Conservation (phyloP, 805 yeast genomes). For the Metschnikowia lachancei region DNA sequence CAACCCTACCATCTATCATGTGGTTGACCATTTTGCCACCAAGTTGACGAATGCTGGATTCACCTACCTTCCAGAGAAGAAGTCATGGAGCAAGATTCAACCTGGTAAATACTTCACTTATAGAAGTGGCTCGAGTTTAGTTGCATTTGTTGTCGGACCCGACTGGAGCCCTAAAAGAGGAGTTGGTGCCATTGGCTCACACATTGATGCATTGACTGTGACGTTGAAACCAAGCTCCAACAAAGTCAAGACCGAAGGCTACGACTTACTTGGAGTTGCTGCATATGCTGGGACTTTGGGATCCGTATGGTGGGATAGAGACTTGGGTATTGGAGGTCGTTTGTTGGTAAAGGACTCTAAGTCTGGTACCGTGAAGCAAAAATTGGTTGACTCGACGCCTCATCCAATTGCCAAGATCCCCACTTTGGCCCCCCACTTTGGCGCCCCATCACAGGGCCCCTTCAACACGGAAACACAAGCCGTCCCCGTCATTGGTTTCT, state of each 20-base stretch:
- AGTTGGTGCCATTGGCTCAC: constrained; percentile 71
- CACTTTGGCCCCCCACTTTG: constrained; percentile 85
- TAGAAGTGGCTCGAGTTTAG: constrained; percentile 65
- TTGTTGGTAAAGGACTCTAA: constrained; percentile 47
- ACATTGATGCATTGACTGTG: constrained; percentile 68
- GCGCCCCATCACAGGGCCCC: constrained; percentile 63
- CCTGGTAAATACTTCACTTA: constrained; percentile 64
- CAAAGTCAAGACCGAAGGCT: constrained; percentile 65
- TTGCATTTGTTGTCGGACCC: constrained; percentile 68
- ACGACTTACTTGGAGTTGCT: constrained; percentile 75
- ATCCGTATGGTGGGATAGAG: constrained; percentile 81
- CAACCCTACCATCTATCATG: constrained; percentile 76
- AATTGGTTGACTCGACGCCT: constrained; percentile 57
- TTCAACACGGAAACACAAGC: constrained; percentile 75
- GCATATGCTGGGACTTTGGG: constrained; percentile 73
- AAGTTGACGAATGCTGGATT: constrained; percentile 60
- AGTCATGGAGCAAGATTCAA: constrained; percentile 44
- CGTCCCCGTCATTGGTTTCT: constrained; percentile 72
- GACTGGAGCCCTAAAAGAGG: constrained; percentile 65
- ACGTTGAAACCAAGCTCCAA: constrained; percentile 70
- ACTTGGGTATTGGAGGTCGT: constrained; percentile 80
- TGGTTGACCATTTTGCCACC: constrained; percentile 49
- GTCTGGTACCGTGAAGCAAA: constrained; percentile 36
- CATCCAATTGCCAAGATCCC: constrained; percentile 79
- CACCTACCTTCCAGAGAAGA: constrained; percentile 61